These are phyloP conservation scores for Monosporascus sp. DNA, from an alignment of 2,329 filamentous ascomycete genomes.

Conservation along the genomic window DNA sequence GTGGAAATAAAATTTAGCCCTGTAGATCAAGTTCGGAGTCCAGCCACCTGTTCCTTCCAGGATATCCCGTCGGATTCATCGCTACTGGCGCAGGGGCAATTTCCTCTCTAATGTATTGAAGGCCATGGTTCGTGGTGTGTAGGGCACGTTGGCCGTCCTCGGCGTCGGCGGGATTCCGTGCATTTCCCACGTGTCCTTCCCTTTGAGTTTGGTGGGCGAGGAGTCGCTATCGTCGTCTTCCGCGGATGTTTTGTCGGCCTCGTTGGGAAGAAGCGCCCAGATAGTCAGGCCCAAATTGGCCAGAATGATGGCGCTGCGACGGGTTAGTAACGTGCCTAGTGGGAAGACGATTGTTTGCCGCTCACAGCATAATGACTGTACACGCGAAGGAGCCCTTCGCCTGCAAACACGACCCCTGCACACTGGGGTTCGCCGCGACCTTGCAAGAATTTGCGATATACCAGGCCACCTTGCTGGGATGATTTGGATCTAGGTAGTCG, in stretches of 20 bases:
- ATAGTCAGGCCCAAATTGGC: constrained; percentile 54
- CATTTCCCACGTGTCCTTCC: constrained; percentile 53
- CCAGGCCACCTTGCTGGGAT: constrained; percentile 63
- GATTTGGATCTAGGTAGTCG: constrained; percentile 62
- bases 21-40: constrained; percentile 1
- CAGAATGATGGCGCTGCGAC: constrained; percentile 52
- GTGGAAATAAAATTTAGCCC: neutral
- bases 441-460: constrained; percentile 68
- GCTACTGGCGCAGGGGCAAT: constrained; percentile 43
- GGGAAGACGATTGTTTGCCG: constrained; percentile 3
- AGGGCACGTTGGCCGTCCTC: constrained; percentile 37
- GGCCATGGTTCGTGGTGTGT: constrained; percentile 62
- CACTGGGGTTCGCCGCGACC: constrained; percentile 49
- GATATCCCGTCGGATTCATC: constrained; percentile 6
- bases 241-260: constrained; percentile 42
- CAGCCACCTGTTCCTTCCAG: neutral
- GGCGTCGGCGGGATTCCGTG: constrained; percentile 40
- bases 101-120: constrained; percentile 60
- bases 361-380: constrained; percentile 64
- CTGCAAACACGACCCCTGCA: constrained; percentile 57
- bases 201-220: constrained; percentile 31
- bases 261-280: constrained; percentile 54
- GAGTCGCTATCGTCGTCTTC: constrained; percentile 35
- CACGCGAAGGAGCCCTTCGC: constrained; percentile 64
- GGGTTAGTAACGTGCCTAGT: constrained; percentile 1